Evolutionary conservation across 352 stramenopile species (phyloP), one percentile per base, ranked within the genome.

Genomic region (Pythium coloratum): DNA sequence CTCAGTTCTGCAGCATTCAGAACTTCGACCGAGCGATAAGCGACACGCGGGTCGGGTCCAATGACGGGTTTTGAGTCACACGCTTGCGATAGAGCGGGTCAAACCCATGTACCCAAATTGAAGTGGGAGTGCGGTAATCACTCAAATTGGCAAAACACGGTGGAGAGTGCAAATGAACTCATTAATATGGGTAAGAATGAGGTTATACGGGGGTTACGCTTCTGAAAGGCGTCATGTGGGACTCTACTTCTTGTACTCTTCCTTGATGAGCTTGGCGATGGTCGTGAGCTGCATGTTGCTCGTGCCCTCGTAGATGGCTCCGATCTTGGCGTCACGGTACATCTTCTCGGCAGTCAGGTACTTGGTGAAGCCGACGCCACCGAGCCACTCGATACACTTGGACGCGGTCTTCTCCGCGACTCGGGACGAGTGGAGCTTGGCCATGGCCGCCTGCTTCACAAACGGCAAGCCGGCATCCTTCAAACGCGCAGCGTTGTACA

Each of bases 391-490:
- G 61, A 99, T 98, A 56, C 90, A 97, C 76, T 98, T 98, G 44
- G 91, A 98, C 20, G 96, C 96, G 2, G 93, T 97, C 71, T 89
- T 92, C 78, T 99, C 96, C 12, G 96, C 94, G 33, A 99, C 92
- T 55, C 97, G 92, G 46, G 90, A 97, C n/a, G 93, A 85, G 69
- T 97, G 97, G 36, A 99, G 85, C 74, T 99, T 99, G 20, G 85
- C 94, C 97, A 99, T 99, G 32, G 94, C 96, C n/a, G 97, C 96
- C 71, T 99, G 89, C 70, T 98, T 99, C 28, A 98, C 89, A 71
- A 99, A 99, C n/a, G 91, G 90, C 13, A 94, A 72, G n/a, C 93
- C 94, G 12, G 81, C 84, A 75, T 99, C 96, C 78, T 99, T 99
- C 28, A 97, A 80, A 38, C 96, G 86, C 28, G 94, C 97, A 20